phyloP scores from a whole-genome alignment of 2,329 filamentous ascomycete genomes.

The Penicillium sp. region DNA sequence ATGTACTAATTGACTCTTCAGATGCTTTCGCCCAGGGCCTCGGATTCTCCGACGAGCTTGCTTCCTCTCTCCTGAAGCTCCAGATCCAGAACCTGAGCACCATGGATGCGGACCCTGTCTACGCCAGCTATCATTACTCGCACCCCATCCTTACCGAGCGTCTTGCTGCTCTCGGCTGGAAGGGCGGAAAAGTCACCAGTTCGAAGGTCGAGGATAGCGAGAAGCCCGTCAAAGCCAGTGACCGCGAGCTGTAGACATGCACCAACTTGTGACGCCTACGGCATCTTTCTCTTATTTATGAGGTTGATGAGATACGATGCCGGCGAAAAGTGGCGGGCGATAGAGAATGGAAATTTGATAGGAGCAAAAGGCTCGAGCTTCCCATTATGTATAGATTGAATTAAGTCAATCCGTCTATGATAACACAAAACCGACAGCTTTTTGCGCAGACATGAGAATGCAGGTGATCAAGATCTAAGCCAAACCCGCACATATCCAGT shows the following conservation, averaged over 20 bases:
- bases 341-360: background rate
- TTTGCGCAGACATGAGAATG: conserved; percentile 21
- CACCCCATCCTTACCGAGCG: conserved; percentile 95
- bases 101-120: conserved; percentile 99
- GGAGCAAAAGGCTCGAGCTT: background rate
- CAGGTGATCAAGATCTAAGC: conserved; percentile 6
- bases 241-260: conserved; percentile 67
- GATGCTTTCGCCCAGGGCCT: conserved; percentile 82
- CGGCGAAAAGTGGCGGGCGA: background rate
- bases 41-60: conserved; percentile 80
- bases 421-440: conserved; percentile 8
- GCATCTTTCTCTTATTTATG: background rate
- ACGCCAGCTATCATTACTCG: conserved; percentile 97
- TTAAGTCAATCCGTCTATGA: conserved; percentile 4
- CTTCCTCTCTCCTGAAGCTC: conserved; percentile 87
- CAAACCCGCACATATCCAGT: conserved; percentile 6
- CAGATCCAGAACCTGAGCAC: conserved; percentile 97
- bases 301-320: background rate
- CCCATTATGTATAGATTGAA: conserved; percentile 11
- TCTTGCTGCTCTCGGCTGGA: conserved; percentile 86
- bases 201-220: conserved; percentile 54
- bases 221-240: conserved; percentile 66
- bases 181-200: conserved; percentile 53
- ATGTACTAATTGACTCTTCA: conserved; percentile 30
- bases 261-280: background rate